phyloP scores from a whole-genome alignment of 306 rosid genomes.

The Prunus salicina region DNA sequence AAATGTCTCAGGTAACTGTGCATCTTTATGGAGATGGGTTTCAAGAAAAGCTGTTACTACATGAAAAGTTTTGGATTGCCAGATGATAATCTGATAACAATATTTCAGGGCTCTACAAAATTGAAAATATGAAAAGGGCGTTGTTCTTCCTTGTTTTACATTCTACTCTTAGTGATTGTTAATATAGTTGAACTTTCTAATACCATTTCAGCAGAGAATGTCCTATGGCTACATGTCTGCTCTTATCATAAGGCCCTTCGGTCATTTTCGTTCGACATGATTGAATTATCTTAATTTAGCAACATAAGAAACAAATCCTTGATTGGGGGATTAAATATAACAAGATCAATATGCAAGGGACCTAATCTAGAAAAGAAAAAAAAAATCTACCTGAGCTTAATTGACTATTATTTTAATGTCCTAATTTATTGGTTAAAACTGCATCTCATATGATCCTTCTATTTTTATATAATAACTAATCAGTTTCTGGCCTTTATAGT shows the following conservation, averaged over 20 bases:
- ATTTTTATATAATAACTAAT: not conserved
- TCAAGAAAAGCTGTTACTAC: conserved; percentile 1
- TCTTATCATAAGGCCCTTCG: not conserved
- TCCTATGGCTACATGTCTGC: not conserved
- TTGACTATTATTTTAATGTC: not conserved
- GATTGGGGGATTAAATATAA: not conserved
- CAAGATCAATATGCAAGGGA: not conserved
- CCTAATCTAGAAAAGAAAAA: not conserved
- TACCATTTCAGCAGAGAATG: not conserved
- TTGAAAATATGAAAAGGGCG: not conserved
- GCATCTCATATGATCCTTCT: not conserved
- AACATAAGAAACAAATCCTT: not conserved
- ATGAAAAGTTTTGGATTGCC: not conserved
- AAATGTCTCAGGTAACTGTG: conserved; percentile 60
- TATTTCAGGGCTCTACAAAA: not conserved
- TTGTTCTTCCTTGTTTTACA: not conserved
- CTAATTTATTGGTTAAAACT: not conserved
- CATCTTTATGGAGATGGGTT: conserved; percentile 1
- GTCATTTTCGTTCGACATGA: not conserved
- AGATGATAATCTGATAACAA: conserved; percentile 1
- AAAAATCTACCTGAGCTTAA: not conserved
- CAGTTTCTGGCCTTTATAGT: not conserved
- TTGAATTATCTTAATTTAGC: not conserved
- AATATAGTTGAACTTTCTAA: not conserved
- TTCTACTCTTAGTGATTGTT: not conserved